phyloP scores from a whole-genome alignment of 2,329 filamentous ascomycete genomes.

The Scedosporium dehoogii region DNA sequence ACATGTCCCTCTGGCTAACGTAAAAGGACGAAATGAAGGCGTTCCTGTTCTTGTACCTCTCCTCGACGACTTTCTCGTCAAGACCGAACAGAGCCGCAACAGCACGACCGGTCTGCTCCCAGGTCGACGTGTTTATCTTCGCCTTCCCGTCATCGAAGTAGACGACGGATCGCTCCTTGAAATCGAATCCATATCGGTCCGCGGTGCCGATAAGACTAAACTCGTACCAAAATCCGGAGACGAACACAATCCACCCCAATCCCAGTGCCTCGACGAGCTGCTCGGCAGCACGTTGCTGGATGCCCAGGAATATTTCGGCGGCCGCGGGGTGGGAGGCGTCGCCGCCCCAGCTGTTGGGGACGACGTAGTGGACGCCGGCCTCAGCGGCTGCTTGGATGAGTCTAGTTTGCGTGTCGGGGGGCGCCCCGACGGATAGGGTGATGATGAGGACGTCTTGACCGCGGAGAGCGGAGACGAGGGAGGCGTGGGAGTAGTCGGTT shows the following conservation, averaged over 20 bases:
- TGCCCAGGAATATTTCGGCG: conserved; percentile 18
- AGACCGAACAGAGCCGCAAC: conserved; percentile 39
- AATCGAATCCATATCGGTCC: conserved; percentile 36
- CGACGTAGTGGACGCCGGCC: conserved; percentile 38
- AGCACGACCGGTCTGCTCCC: conserved; percentile 45
- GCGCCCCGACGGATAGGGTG: conserved; percentile 30
- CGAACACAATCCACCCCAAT: conserved; percentile 21
- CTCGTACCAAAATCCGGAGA: conserved; percentile 43
- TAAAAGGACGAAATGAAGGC: conserved; percentile 46
- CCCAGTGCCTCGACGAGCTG: conserved; percentile 29
- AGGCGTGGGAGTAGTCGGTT: conserved; percentile 33
- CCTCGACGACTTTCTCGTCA: conserved; percentile 31
- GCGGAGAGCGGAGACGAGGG: conserved; percentile 36
- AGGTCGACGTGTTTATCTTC: conserved; percentile 48
- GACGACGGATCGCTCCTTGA: conserved; percentile 28
- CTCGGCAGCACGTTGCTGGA: conserved; percentile 12
- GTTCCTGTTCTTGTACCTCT: conserved; percentile 28
- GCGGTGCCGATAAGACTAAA: conserved; percentile 28
- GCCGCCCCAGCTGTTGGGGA: conserved; percentile 36
- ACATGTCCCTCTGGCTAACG: conserved; percentile 52
- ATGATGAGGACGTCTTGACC: conserved; percentile 47
- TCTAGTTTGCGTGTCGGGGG: conserved; percentile 30
- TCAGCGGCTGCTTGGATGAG: conserved; percentile 39
- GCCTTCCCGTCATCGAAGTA: conserved; percentile 48
- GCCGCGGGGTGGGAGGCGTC: conserved; percentile 21